These are phyloP conservation scores for Psilocybe sp. DNA, from an alignment of 768 basidiomycete species.

Conservation along the genomic window DNA sequence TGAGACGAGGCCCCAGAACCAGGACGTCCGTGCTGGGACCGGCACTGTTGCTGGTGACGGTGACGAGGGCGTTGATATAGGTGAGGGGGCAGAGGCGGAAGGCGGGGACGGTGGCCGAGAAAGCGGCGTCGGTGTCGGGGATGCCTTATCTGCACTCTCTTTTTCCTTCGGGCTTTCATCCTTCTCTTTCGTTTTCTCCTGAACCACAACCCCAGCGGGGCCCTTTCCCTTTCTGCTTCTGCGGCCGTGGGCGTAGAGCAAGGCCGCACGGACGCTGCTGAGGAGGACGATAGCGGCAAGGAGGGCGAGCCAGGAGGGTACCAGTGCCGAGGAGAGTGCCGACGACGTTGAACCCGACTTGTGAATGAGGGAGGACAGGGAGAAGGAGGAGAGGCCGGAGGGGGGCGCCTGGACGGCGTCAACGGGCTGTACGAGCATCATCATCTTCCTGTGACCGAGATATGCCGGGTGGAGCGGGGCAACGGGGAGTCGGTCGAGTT, in stretches of 20 bases:
- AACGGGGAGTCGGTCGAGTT: background rate
- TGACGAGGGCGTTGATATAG: constrained; percentile 3
- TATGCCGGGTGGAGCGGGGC: constrained; percentile 1
- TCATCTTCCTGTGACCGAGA: constrained; percentile 4
- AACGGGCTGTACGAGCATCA: constrained; percentile 20
- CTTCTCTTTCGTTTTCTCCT: constrained; percentile 10
- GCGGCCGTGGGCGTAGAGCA: constrained; percentile 17
- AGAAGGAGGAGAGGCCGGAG: background rate
- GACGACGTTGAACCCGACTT: constrained; percentile 10
- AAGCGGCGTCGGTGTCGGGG: no score
- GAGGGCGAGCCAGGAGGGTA: constrained; percentile 16
- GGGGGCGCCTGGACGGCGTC: constrained; percentile 12
- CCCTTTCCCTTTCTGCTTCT: constrained; percentile 14
- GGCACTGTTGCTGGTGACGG: constrained; percentile 1
- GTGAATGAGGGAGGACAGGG: constrained; percentile 4
- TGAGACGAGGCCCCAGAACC: constrained; percentile 27
- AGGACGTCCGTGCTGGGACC: constrained; percentile 11
- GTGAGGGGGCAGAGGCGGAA: background rate
- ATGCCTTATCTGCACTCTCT: no score
- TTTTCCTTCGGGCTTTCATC: no score
- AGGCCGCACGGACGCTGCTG: constrained; percentile 18
- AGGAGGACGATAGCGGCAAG: constrained; percentile 22
- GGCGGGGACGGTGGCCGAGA: no score
- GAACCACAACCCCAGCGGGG: constrained; percentile 7
- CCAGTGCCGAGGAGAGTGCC: constrained; percentile 15